A percentile compares a stretch with the other conserved stretches of the same genome.
Conservation (phyloP, 2,329 filamentous ascomycete genomes). For the Hymenoscyphus repandus region DNA sequence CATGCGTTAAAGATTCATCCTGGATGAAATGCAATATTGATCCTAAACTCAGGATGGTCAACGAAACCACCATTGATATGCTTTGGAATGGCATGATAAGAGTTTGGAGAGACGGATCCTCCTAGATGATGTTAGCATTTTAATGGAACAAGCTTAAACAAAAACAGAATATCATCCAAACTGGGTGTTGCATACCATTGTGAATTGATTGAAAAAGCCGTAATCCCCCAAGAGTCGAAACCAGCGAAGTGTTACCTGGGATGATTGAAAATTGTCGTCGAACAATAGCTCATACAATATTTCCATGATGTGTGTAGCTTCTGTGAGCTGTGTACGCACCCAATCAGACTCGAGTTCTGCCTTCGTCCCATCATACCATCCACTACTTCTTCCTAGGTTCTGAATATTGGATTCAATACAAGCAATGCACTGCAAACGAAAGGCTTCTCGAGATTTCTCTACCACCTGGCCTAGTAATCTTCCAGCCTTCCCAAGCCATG, state of each 20-base stretch:
- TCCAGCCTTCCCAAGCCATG: constrained; percentile 13
- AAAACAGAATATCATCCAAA: no score
- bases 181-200: constrained; percentile 40
- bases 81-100: constrained; percentile 62
- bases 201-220: constrained; percentile 63
- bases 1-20: constrained; percentile 33
- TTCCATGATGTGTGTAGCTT: constrained; percentile 69
- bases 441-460: constrained; percentile 6
- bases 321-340: constrained; percentile 58
- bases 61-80: constrained; percentile 63
- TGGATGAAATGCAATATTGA: constrained; percentile 14
- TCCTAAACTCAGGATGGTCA: constrained; percentile 60
- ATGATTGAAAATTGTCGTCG: constrained; percentile 50
- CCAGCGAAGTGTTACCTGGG: constrained; percentile 62
- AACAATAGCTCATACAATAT: constrained; percentile 66
- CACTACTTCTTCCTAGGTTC: constrained; percentile 36
- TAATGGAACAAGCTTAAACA: not conserved
- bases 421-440: constrained; percentile 39
- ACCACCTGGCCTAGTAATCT: constrained; percentile 7
- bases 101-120: constrained; percentile 23
- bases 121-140: constrained; percentile 12
- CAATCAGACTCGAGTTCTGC: constrained; percentile 55
- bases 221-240: constrained; percentile 66
- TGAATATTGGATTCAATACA: constrained; percentile 44
- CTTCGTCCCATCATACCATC: constrained; percentile 43